These are phyloP conservation scores for Pichia thaimueangensis DNA, from an alignment of 805 yeast species.

Conservation along the genomic window DNA sequence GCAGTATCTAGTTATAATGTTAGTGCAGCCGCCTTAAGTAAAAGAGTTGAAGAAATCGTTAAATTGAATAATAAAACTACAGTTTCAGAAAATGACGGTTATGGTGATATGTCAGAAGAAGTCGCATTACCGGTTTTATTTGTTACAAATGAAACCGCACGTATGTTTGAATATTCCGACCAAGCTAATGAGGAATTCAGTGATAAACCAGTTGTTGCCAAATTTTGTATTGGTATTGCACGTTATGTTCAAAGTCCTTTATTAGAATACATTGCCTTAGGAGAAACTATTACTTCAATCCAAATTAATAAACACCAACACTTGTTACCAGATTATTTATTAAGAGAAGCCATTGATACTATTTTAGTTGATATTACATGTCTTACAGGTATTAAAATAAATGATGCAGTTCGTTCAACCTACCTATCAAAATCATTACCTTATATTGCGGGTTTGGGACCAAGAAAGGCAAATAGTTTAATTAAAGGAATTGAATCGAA, in stretches of 20 bases:
- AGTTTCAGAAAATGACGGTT: conserved; percentile 37
- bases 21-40: conserved; percentile 54
- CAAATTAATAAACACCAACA: conserved; percentile 65
- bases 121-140: conserved; percentile 59
- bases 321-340: conserved; percentile 55
- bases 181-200: conserved; percentile 75
- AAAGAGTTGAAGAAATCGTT: conserved; percentile 49
- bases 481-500: conserved; percentile 68
- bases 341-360: conserved; percentile 64
- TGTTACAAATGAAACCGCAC: conserved; percentile 91
- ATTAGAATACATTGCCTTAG: conserved; percentile 77
- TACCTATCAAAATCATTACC: conserved; percentile 67
- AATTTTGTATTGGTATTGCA: conserved; percentile 84
- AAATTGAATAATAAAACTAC: conserved; percentile 43
- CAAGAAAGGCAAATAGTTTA: conserved; percentile 87
- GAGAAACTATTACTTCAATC: conserved; percentile 64
- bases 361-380: conserved; percentile 87
- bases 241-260: conserved; percentile 92
- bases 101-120: conserved; percentile 13
- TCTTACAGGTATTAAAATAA: conserved; percentile 88
- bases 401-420: conserved; percentile 74
- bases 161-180: conserved; percentile 74
- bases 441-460: conserved; percentile 88
- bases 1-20: conserved; percentile 87
- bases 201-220: conserved; percentile 71